Conservation (phyloP, 2,329 filamentous ascomycete genomes). For the Incumbomyces delicatus region DNA sequence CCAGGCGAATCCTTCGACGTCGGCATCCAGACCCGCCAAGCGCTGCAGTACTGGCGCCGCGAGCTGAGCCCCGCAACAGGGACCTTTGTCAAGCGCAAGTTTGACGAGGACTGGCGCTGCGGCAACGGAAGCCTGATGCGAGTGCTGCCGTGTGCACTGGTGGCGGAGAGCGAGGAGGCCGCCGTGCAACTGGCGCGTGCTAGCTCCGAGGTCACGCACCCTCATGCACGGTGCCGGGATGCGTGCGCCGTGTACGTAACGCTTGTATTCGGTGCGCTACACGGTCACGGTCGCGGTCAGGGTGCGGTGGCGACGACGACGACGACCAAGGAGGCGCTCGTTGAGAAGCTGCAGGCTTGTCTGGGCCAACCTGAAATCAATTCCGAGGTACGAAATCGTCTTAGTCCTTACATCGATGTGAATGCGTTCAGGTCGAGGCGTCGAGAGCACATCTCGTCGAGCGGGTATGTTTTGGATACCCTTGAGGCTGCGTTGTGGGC, state of each 20-base stretch:
- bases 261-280: conserved; percentile 25
- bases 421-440: conserved; percentile 22
- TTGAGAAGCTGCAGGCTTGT: no score
- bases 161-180: conserved; percentile 19
- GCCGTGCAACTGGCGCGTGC: conserved; percentile 17
- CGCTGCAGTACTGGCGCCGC: conserved; percentile 26
- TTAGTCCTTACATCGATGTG: conserved; percentile 16
- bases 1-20: conserved; percentile 30
- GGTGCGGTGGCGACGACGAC: background rate
- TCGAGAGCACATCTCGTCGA: conserved; percentile 24
- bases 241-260: conserved; percentile 32
- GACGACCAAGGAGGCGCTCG: background rate
- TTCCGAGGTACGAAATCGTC: conserved; percentile 15
- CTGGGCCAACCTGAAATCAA: background rate
- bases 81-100: conserved; percentile 7
- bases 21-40: conserved; percentile 25
- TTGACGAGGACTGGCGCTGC: conserved; percentile 17
- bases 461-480: conserved; percentile 34
- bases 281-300: conserved; percentile 20
- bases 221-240: conserved; percentile 28
- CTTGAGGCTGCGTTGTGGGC: conserved; percentile 35
- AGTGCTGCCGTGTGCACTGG: conserved; percentile 29
- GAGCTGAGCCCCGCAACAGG: background rate
- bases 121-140: conserved; percentile 38
- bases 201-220: conserved; percentile 29